These are phyloP conservation scores for Pseudonitzschia multistriata DNA, from an alignment of 108 stramenopile species.

Conservation along the genomic window DNA sequence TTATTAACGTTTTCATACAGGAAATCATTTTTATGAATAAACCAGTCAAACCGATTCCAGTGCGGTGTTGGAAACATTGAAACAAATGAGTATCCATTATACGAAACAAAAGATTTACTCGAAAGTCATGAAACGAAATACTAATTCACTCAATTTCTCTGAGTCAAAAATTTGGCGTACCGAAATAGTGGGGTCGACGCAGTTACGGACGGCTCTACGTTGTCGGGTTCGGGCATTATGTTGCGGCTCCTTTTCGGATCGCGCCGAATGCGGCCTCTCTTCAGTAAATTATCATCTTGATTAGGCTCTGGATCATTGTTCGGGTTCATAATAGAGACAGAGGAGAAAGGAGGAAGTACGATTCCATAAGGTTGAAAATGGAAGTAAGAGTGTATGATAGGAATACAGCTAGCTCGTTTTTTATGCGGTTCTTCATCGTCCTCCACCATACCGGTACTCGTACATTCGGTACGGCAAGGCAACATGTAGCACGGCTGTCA, in stretches of 20 bases:
- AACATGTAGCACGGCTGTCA: too few species aligned
- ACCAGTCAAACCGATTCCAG: too few species aligned
- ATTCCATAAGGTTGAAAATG: too few species aligned
- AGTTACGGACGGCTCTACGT: neutral
- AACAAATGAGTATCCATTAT: neutral
- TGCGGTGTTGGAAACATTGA: too few species aligned
- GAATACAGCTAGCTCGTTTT: too few species aligned
- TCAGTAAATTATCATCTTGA: neutral
- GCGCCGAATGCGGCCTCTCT: neutral
- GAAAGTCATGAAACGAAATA: neutral
- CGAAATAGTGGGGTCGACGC: constrained; percentile 5
- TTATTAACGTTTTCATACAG: neutral
- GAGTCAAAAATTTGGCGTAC: neutral
- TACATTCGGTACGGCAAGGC: too few species aligned
- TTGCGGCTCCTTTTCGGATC: constrained; percentile 2
- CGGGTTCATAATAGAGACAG: neutral
- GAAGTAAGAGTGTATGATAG: too few species aligned
- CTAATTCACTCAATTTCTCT: neutral
- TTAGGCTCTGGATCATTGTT: neutral
- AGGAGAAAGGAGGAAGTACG: too few species aligned
- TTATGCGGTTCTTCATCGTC: too few species aligned
- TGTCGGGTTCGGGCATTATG: constrained; percentile 5
- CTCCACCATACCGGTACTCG: too few species aligned
- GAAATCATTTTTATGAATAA: neutral
- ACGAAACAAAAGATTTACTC: neutral